Percentiles rank a stretch among this genome's conserved stretches.
phyloP scores from a whole-genome alignment of 208 protist genomes.

The Wallacemonas sp. region DNA sequence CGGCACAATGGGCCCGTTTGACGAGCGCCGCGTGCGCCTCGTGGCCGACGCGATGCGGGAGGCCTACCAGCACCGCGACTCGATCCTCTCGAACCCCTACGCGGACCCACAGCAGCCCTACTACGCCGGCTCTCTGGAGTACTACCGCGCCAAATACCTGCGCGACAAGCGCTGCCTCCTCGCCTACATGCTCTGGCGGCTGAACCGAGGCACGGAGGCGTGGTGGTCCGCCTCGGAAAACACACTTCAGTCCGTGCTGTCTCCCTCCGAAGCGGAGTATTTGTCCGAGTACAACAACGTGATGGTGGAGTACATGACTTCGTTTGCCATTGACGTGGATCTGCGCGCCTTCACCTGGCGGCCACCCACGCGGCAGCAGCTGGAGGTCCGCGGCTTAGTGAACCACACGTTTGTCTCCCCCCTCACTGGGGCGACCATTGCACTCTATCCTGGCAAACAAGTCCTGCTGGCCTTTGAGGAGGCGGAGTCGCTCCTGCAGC shows the following conservation, averaged over 20 bases:
- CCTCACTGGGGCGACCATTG: constrained; percentile 66
- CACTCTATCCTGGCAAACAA: constrained; percentile 78
- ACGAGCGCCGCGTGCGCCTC: constrained; percentile 69
- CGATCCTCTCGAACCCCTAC: constrained; percentile 70
- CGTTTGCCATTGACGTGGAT: constrained; percentile 80
- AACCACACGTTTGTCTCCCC: constrained; percentile 79
- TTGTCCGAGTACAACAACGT: constrained; percentile 73
- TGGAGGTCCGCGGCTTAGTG: constrained; percentile 74
- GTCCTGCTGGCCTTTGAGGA: constrained; percentile 80
- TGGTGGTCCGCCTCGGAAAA: constrained; percentile 86
- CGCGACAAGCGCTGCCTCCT: constrained; percentile 82
- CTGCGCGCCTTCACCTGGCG: constrained; percentile 81
- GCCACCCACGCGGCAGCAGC: constrained; percentile 70
- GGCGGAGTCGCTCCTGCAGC: constrained; percentile 79
- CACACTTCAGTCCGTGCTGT: constrained; percentile 43
- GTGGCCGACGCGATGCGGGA: constrained; percentile 65
- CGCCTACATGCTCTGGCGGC: constrained; percentile 80
- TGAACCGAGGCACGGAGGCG: constrained; percentile 51
- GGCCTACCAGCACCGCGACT: constrained; percentile 52
- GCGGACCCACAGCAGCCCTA: constrained; percentile 69
- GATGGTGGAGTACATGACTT: constrained; percentile 91
- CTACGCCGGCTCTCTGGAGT: constrained; percentile 73
- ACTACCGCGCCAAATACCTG: constrained; percentile 75
- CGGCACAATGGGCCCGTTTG: constrained; percentile 50
- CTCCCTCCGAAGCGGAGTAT: constrained; percentile 58